These are phyloP conservation scores for Pugionium cornutum DNA, from an alignment of 345 rosid genomes.

Conservation along the genomic window DNA sequence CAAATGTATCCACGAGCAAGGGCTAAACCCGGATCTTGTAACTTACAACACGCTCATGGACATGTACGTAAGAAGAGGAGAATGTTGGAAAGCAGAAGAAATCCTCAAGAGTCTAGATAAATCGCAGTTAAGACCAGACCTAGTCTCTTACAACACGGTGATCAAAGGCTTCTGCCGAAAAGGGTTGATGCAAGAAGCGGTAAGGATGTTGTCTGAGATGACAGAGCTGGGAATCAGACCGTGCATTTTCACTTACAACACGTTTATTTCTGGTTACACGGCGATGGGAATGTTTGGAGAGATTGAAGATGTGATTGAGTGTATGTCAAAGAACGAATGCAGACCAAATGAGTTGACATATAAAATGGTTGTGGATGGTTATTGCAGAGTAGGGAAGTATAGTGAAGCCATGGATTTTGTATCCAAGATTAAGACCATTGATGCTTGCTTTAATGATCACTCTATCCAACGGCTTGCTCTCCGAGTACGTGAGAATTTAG, in stretches of 20 bases:
- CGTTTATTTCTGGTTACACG: slow-evolving; percentile 71
- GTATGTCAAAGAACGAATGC: slow-evolving; percentile 70
- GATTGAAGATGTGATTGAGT: slow-evolving; percentile 64
- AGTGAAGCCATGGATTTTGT: slow-evolving; percentile 81
- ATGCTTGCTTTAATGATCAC: slow-evolving; percentile 53
- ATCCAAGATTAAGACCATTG: slow-evolving; percentile 57
- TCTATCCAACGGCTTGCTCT: slow-evolving; percentile 59
- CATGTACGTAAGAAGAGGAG: slow-evolving; percentile 81
- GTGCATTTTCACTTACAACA: slow-evolving; percentile 83
- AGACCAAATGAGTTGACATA: slow-evolving; percentile 81
- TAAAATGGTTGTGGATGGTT: slow-evolving; percentile 83
- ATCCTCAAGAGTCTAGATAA: slow-evolving; percentile 53
- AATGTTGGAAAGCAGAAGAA: slow-evolving; percentile 88
- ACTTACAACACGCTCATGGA: slow-evolving; percentile 91
- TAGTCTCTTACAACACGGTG: slow-evolving; percentile 85
- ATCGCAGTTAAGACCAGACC: slow-evolving; percentile 60
- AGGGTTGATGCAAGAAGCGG: slow-evolving; percentile 82
- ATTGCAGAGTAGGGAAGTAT: slow-evolving; percentile 65
- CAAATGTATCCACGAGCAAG: slow-evolving; percentile 52
- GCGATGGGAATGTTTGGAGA: slow-evolving; percentile 64
- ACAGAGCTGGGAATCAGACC: slow-evolving; percentile 65
- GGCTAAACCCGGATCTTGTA: slow-evolving; percentile 74
- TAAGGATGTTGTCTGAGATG: slow-evolving; percentile 79
- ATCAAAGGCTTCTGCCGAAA: slow-evolving; percentile 88
- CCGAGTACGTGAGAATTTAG: slow-evolving; percentile 55